Evolutionary conservation across 2,329 filamentous ascomycete genomes (phyloP).

Genomic region (Pseudodiploospora longispora): DNA sequence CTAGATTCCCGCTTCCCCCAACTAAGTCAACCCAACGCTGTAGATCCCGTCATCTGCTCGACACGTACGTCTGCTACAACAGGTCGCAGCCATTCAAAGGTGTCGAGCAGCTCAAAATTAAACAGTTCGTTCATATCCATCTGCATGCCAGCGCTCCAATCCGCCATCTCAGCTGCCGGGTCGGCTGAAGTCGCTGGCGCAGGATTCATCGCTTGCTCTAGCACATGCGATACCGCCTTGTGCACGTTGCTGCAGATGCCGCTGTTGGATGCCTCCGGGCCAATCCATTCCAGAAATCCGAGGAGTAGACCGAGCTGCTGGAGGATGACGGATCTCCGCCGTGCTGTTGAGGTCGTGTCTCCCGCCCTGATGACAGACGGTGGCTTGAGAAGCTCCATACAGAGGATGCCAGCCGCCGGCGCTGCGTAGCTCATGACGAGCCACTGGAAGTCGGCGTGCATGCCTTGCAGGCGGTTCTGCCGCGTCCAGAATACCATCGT

Average conservation of each 20-base stretch:
- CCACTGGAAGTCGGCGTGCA: slow-evolving; percentile 37
- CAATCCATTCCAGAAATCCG: slow-evolving; percentile 40
- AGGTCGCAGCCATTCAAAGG: slow-evolving; percentile 37
- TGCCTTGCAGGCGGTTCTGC: slow-evolving; percentile 30
- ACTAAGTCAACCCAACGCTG: too few species aligned
- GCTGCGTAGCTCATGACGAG: slow-evolving; percentile 40
- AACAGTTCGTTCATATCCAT: slow-evolving; percentile 22
- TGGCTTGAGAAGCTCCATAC: slow-evolving; percentile 35
- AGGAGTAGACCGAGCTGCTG: slow-evolving; percentile 42
- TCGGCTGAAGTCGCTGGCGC: slow-evolving; percentile 2
- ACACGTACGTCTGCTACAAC: too few species aligned
- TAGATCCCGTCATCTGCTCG: too few species aligned
- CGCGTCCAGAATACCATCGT: slow-evolving; percentile 39
- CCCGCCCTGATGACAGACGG: background rate
- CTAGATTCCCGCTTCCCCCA: too few species aligned
- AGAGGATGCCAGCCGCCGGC: slow-evolving; percentile 38
- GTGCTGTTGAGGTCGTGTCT: slow-evolving; percentile 14
- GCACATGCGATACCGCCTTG: slow-evolving; percentile 30
- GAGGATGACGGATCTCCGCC: slow-evolving; percentile 36
- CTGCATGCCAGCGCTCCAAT: slow-evolving; percentile 3
- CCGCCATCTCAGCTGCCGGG: background rate
- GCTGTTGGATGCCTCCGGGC: slow-evolving; percentile 36
- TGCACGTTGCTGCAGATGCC: slow-evolving; percentile 34
- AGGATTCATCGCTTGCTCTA: slow-evolving; percentile 31
- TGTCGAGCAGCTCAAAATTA: slow-evolving; percentile 41